Percentiles rank a stretch among this genome's conserved stretches.
Conservation (phyloP, 768 basidiomycete genomes). For the Trametes cinnabarina region DNA sequence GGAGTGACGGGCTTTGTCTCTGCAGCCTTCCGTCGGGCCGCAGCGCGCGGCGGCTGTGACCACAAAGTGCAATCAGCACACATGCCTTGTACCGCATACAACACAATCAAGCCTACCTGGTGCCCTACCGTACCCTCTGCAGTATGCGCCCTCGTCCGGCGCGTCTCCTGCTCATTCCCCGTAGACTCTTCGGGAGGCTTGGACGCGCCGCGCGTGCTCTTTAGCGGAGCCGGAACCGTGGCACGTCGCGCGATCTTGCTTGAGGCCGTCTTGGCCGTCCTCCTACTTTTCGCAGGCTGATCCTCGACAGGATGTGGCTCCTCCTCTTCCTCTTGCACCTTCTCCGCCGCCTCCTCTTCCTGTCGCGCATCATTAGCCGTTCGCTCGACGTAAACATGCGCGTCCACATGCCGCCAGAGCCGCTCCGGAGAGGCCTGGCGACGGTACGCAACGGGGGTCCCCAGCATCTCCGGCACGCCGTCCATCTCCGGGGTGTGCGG, state of each 20-base stretch:
- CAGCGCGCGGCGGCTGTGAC: not conserved
- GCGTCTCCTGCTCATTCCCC: conserved; percentile 4
- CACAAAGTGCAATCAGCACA: not conserved
- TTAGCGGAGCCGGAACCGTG: conserved; percentile 7
- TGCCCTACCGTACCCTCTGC: conserved; percentile 23
- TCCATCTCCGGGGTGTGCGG: conserved; percentile 34
- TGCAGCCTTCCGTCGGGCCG: not conserved
- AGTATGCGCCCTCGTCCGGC: conserved; percentile 22
- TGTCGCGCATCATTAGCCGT: too few species aligned
- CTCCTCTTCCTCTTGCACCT: conserved; percentile 14
- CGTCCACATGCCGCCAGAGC: not conserved
- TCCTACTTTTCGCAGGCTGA: not conserved
- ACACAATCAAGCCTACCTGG: not conserved
- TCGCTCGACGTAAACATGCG: too few species aligned
- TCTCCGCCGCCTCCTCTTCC: not conserved
- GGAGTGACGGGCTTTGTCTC: not conserved
- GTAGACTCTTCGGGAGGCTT: conserved; percentile 13
- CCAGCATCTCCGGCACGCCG: conserved; percentile 35
- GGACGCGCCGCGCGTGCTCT: conserved; percentile 13
- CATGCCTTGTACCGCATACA: not conserved
- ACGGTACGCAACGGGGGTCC: conserved; percentile 29
- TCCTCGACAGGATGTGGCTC: conserved; percentile 7
- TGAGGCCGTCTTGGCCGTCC: conserved; percentile 6
- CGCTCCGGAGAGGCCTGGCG: conserved; percentile 11
- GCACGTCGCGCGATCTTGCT: conserved; percentile 10